Evolutionary conservation across 2,329 filamentous ascomycete genomes (phyloP), one percentile per base, ranked within the genome.

Genomic region (Phaeosphaeriaceae sp.): DNA sequence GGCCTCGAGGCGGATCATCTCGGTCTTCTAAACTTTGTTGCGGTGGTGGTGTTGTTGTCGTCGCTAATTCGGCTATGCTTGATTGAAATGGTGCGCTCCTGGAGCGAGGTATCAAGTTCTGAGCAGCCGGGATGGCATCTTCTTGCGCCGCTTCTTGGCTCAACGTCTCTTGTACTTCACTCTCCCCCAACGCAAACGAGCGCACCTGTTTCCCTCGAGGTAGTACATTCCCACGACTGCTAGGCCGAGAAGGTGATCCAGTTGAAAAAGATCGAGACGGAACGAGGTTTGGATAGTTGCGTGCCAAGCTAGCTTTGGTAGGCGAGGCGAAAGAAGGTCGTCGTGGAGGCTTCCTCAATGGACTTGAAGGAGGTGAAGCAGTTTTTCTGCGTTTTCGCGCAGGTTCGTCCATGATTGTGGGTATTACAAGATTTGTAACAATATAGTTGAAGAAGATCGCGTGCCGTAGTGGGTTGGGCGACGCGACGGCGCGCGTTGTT

Each of bases 301-400:
- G 71, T 49, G 72, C 60, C 20, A 74, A 65, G 43, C 69, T 75
- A 17, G 73, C 68, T 63, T 72, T 74, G 2, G 72, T 75, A 13
- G 73, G 73, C 15, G 73, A 75, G 37, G 67, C 66, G 42, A 67
- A 76, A 2, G 73, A 75, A 0, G 70, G 63, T 40, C 71, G 60
- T 45, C 67, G 62, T 17, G 70, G 65, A 30, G 64, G 66, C 42
- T 70, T 64, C 52, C 63, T 64, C 20, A 69, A 29, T 41, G 66
- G 68, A 37, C 61, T 67, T 4, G 63, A 57, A 1, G 51, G 41
- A 32, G 68, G 66, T 2, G 71, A 68, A 26, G 63, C 60, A 6
- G 68, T 72, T 46, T 60, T 72, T 42, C 66, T 63, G 36, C 70
- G 63, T 56, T 75, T 75, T 39, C 62, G 58, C 7, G 65, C 58